Evolutionary conservation across 768 basidiomycete genomes (phyloP), one percentile per base, ranked within the genome.

Genomic region (Chalciporus piperatus): DNA sequence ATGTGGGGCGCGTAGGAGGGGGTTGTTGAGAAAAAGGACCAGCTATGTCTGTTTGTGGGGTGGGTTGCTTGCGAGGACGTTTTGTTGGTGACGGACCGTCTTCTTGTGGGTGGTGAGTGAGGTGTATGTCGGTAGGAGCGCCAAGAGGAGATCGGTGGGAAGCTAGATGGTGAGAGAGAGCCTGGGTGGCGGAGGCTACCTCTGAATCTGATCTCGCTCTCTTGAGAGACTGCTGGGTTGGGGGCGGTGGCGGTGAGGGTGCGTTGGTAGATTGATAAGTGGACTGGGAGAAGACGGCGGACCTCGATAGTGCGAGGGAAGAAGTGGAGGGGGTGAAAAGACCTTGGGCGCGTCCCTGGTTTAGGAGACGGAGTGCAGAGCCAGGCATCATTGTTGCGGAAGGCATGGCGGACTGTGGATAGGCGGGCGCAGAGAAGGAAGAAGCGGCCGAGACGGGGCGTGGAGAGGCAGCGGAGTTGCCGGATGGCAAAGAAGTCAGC

Each of bases 311-410:
- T 45, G 71, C 69, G 48, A 79, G 68, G 55, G 77, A 76, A 47
- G 89, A 85, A 10, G 91, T 90, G 19, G 89, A 89, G 4, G 89
- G 89, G 22, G 89, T 91, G 65, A 91, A 91, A 25, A 92, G 77
- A 52, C 89, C 89, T 72, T 91, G 89, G 0, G 89, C 89, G 53
- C 89, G 83, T 53, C 89, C 89, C 76, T 92, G 89, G 63, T 90
- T 87, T 41, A 92, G 76, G 40, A 92, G 77, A 48, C 88, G 85
- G 45, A 92, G 82, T 23, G 89, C 89, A 40, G 89, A 91, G 43
- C 89, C 89, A 30, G 89, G 89, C 83, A 90, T 84, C 64, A 92
- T 92, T 38, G 89, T 87, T 27, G 88, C 79, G n/a, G 89, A 85
- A 2, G 85, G 86, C 50, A 92, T 78, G 32, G 71, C 67, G 65